Conservation (phyloP, 1,284 basidiomycete species). For the Thelephora terrestris region DNA sequence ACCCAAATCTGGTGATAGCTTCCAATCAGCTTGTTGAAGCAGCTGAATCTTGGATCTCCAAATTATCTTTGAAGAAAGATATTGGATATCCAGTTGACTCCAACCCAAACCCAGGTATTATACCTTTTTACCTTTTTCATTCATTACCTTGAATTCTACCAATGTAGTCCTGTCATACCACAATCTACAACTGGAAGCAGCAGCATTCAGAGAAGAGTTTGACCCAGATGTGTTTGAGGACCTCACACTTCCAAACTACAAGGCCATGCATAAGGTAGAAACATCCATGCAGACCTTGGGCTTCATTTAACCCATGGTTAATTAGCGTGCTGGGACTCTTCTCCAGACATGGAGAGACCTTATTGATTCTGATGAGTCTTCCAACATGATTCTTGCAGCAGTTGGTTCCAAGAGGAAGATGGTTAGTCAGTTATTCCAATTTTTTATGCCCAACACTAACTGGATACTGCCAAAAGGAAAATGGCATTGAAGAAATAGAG, state of each 20-base stretch:
- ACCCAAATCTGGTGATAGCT: slow-evolving; percentile 31
- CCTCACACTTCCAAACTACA: slow-evolving; percentile 68
- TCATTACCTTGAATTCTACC: slow-evolving; percentile 7
- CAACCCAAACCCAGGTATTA: slow-evolving; percentile 85
- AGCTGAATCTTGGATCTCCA: slow-evolving; percentile 70
- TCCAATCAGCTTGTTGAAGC: slow-evolving; percentile 56
- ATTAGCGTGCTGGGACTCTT: slow-evolving; percentile 62
- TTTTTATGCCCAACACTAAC: slow-evolving; percentile 8
- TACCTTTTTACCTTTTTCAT: slow-evolving; percentile 3
- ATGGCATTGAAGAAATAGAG: slow-evolving; percentile 53
- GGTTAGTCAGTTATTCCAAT: slow-evolving; percentile 31
- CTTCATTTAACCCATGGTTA: slow-evolving; percentile 1
- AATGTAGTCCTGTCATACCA: slow-evolving; percentile 67
- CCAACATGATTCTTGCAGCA: slow-evolving; percentile 35
- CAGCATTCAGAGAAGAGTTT: slow-evolving; percentile 84
- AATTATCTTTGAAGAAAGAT: slow-evolving; percentile 69
- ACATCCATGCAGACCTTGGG: neutral
- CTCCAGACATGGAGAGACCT: slow-evolving; percentile 69
- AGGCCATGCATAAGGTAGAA: slow-evolving; percentile 70
- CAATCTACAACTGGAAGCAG: slow-evolving; percentile 84
- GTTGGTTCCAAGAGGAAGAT: slow-evolving; percentile 59
- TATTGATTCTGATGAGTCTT: slow-evolving; percentile 57
- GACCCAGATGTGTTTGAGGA: slow-evolving; percentile 71
- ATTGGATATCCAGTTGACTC: slow-evolving; percentile 76
- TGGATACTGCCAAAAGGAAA: slow-evolving; percentile 23